Evolutionary conservation across 495 filamentous ascomycete genomes (phyloP), one percentile per base, ranked within the genome.

Genomic region (Xylaria flabelliformis): DNA sequence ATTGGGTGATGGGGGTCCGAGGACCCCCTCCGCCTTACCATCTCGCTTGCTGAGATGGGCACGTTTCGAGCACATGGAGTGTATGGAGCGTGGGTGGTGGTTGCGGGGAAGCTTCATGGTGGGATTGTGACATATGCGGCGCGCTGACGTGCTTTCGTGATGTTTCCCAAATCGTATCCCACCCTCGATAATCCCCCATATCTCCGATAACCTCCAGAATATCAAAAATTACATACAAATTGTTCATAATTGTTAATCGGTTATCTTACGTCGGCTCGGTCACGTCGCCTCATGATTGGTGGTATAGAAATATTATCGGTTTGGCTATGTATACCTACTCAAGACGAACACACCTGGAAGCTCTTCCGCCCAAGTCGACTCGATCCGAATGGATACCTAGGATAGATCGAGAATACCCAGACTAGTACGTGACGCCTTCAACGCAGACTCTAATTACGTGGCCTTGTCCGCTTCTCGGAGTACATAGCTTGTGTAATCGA

Each of bases 81-180:
- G 67, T 48, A 41, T 58, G 48, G 50, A 39, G 50, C 29, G 67
- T 48, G 56, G 53, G 67, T 61, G 55, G 67, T 69, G 67, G 26
- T 69, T 69, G 67, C 67, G 67, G 67, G 67, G 67, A 69, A 69
- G 39, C 55, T 21, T 46, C 12, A 10, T 17, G 15, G 24, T 56
- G 36, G 41, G 51, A 59, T 59, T 62, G 56, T 62, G 67, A 69
- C 67, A 69, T 69, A 19, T 69, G 41, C n/a, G 39, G 26, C 32
- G 21, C n/a, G 67, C 55, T 69, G 67, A 69, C 67, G 67, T 62
- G 55, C 55, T 69, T 50, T 13, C n/a, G 41, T 56, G n/a, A n/a
- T n/a, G 7, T 36, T 36, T 39, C 41, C 67, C 4, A 48, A 48
- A 69, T 13, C 1, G 65, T 41, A 56, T 24, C 50, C 48, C 17